phyloP scores from a whole-genome alignment of 1,139 yeast genomes.

The Geotrichum australiense region DNA sequence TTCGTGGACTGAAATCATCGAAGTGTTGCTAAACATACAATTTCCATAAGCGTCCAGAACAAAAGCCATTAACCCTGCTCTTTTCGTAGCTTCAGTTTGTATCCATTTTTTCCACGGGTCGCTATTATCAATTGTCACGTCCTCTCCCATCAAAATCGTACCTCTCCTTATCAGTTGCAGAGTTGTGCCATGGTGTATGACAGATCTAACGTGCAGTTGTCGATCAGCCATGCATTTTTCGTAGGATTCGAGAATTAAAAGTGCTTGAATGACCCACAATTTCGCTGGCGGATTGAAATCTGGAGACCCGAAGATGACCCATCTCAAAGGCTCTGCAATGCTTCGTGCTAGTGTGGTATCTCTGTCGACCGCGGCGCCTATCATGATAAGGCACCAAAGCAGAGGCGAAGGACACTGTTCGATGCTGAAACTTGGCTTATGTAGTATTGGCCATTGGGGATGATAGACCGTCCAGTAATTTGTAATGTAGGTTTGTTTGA shows the following conservation, averaged over 20 bases:
- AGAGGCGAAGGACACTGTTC: slow-evolving; percentile 47
- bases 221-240: slow-evolving; percentile 57
- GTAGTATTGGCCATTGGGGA: slow-evolving; percentile 55
- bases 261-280: slow-evolving; percentile 61
- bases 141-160: slow-evolving; percentile 38
- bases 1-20: slow-evolving; percentile 60
- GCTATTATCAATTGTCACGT: slow-evolving; percentile 14
- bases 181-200: slow-evolving; percentile 70
- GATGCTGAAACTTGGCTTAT: slow-evolving; percentile 57
- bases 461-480: slow-evolving; percentile 54
- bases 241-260: slow-evolving; percentile 54
- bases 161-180: slow-evolving; percentile 66
- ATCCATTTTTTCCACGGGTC: slow-evolving; percentile 57
- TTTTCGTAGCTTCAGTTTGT: slow-evolving; percentile 67
- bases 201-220: slow-evolving; percentile 61
- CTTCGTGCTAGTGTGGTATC: slow-evolving; percentile 38
- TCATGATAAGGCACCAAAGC: slow-evolving; percentile 48
- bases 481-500: slow-evolving; percentile 25
- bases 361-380: slow-evolving; percentile 44
- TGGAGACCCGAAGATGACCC: slow-evolving; percentile 50
- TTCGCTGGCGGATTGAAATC: slow-evolving; percentile 52
- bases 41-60: slow-evolving; percentile 74
- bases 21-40: slow-evolving; percentile 70
- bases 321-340: slow-evolving; percentile 57
- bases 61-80: slow-evolving; percentile 75